Base-by-base conservation (phyloP, 2,329 filamentous ascomycete species). In the Paracamarosporium sp. region DNA sequence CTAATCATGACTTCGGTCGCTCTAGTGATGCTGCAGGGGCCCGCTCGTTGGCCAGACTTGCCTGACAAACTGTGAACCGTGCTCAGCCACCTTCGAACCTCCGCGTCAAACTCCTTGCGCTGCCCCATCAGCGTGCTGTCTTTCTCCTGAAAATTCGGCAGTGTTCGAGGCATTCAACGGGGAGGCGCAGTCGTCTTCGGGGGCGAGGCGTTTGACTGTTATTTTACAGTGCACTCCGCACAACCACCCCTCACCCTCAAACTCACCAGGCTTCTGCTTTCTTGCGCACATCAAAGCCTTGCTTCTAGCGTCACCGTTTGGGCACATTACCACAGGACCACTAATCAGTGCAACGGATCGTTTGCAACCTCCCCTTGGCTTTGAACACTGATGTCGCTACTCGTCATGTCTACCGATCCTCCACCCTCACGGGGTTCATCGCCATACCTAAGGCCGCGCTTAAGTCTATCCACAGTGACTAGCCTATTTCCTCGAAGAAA, bases 101-200 rank as follows among this genome's bases (percentile, higher is more conserved):
- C 50, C 45, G 47, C 54, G 57, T 59, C 57, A 44, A 36, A 28
- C 52, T 50, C 46, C 50, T 50, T 56, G 55, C 55, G 43, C 60
- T 57, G 53, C 56, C 56, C 53, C 50, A 51, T 55, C 40, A 55
- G 38, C 15, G 33, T 35, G n/a, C n/a, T n/a, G n/a, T 46, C 22
- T n/a, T 41, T 36, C 50, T 47, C 44, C 33, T 52, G 53, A 53
- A 46, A 28, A n/a, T 50, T 46, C 54, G 51, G 47, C 41, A 53
- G 43, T 52, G 30, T 28, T 63, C 55, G 55, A 60, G 58, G 53
- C 58, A 59, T 38, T 54, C 22, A 50, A 40, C 33, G 40, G 50
- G 35, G 45, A 55, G 43, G 48, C 48, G 48, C 48, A 51, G 48
- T 51, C 45, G n/a, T 33, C 17, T 30, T 25, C 27, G 25, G 48